phyloP scores from a whole-genome alignment of 208 protist genomes.

The Acanthamoeba lenticulata region DNA sequence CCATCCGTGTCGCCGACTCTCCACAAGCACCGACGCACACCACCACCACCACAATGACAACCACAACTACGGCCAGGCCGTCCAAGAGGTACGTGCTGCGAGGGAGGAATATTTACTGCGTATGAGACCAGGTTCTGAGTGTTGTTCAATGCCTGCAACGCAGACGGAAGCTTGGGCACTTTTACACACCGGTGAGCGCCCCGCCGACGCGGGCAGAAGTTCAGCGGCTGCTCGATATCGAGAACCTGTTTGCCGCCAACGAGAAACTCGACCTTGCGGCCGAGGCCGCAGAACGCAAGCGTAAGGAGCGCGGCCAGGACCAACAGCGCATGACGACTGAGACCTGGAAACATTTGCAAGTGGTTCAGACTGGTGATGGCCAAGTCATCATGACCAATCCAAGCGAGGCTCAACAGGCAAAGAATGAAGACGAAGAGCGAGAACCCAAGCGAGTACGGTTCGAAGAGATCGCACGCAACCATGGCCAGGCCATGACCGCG shows the following conservation, averaged over 20 bases:
- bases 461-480: neutral
- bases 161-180: neutral
- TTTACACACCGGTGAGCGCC: neutral
- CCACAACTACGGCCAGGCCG: neutral
- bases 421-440: neutral
- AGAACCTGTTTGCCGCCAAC: neutral
- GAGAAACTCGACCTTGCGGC: neutral
- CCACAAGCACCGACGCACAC: neutral
- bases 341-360: slow-evolving; percentile 58
- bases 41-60: neutral
- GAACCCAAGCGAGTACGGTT: neutral
- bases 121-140: neutral
- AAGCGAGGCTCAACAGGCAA: neutral
- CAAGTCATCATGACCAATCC: neutral
- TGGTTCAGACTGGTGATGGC: neutral
- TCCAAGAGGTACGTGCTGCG: neutral
- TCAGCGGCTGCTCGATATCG: slow-evolving; percentile 55
- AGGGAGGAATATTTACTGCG: neutral
- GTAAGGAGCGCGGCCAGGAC: neutral
- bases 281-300: neutral
- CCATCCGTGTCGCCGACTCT: neutral
- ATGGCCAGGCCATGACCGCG: neutral
- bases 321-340: neutral
- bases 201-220: slow-evolving; percentile 55
- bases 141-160: neutral